These are phyloP conservation scores for Ceratocystis harringtonii DNA, from an alignment of 2,329 filamentous ascomycete species.

Conservation along the genomic window DNA sequence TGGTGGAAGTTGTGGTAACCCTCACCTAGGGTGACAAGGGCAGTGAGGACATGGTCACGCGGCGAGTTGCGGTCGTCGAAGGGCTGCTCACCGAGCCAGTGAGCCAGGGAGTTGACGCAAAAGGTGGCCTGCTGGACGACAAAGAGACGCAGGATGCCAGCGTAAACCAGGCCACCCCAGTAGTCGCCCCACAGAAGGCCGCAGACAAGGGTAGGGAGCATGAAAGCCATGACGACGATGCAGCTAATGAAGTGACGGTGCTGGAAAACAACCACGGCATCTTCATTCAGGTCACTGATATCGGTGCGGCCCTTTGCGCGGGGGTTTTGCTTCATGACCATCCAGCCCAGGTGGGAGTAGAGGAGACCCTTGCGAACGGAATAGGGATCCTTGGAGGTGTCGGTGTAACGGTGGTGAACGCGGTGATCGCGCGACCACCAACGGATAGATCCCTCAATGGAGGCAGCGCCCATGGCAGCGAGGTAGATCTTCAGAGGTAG, in stretches of 20 bases:
- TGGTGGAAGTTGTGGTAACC: conserved; percentile 95
- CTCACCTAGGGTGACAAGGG: conserved; percentile 70
- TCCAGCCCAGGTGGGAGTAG: conserved; percentile 72
- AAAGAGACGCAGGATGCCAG: conserved; percentile 72
- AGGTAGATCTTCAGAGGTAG: conserved; percentile 68
- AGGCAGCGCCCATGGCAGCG: conserved; percentile 65
- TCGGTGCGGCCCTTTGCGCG: conserved; percentile 79
- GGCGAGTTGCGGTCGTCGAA: conserved; percentile 89
- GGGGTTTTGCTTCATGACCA: conserved; percentile 86
- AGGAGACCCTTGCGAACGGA: conserved; percentile 76
- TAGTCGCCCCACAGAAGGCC: conserved; percentile 71
- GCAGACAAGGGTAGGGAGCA: conserved; percentile 60
- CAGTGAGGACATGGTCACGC: conserved; percentile 75
- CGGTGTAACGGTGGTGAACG: conserved; percentile 81
- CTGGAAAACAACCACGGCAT: conserved; percentile 73
- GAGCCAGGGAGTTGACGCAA: conserved; percentile 81
- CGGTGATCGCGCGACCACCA: conserved; percentile 85
- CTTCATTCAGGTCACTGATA: conserved; percentile 76
- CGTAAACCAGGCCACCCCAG: conserved; percentile 70
- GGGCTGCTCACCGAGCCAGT: conserved; percentile 84
- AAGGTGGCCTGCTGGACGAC: conserved; percentile 87
- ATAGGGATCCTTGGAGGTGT: conserved; percentile 85
- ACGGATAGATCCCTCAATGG: conserved; percentile 70
- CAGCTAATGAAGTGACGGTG: conserved; percentile 75
- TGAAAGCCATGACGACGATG: conserved; percentile 60